Conservation (phyloP, 2,329 filamentous ascomycete species). For the Aotearoamyces nothofagi region DNA sequence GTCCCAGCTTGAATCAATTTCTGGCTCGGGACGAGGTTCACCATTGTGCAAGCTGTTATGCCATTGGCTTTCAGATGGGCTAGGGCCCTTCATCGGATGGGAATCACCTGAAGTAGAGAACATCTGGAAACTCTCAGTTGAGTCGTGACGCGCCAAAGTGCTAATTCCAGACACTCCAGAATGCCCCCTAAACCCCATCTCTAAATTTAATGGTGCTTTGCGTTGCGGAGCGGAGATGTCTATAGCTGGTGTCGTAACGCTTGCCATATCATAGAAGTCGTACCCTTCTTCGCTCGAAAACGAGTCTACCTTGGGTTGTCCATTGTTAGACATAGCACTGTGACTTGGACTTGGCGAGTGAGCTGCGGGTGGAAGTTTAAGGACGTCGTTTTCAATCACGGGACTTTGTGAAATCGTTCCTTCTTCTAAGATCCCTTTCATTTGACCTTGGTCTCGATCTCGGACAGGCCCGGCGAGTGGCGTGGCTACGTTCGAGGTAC, state of each 20-base stretch:
- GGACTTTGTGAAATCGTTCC: constrained; percentile 12
- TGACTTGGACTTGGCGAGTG: constrained; percentile 11
- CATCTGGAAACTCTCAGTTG: constrained; percentile 42
- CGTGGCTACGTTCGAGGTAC: constrained; percentile 46
- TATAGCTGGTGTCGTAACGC: constrained; percentile 29
- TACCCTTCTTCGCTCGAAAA: constrained; percentile 34
- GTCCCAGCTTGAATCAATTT: constrained; percentile 15
- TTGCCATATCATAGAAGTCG: constrained; percentile 50
- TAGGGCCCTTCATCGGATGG: constrained; percentile 22
- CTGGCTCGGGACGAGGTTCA: constrained; percentile 5
- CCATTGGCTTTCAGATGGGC: constrained; percentile 20
- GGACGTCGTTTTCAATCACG: constrained; percentile 16
- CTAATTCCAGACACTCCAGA: neutral
- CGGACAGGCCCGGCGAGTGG: constrained; percentile 38
- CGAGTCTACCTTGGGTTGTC: constrained; percentile 7
- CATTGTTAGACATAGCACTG: constrained; percentile 13
- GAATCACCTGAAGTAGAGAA: constrained; percentile 40
- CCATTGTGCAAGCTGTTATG: constrained; percentile 5
- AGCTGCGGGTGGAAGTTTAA: constrained; percentile 14
- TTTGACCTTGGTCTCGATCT: no score
- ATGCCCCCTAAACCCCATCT: constrained; percentile 4
- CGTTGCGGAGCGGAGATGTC: constrained; percentile 32
- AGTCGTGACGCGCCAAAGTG: constrained; percentile 32
- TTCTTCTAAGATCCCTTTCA: constrained; percentile 9
- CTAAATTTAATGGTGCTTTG: constrained; percentile 23